Percentiles rank a stretch among this genome's conserved stretches.
Conservation (phyloP, 768 basidiomycete species). For the Tylopilus subfusipes region DNA sequence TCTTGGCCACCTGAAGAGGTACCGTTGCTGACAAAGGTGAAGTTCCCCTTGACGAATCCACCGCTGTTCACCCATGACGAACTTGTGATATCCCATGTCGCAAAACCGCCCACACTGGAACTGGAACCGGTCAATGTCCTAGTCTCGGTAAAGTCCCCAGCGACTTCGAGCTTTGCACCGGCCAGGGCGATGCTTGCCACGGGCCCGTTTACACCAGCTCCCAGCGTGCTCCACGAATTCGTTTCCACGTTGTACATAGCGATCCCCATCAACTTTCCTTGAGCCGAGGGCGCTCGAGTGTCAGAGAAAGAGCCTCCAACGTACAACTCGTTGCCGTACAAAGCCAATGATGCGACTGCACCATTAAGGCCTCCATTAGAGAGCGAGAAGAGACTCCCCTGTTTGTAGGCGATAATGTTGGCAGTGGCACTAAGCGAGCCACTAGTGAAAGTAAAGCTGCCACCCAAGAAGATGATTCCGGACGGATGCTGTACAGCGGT, state of each 20-base stretch:
- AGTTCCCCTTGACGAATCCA: conserved; percentile 67
- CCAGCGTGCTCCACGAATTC: conserved; percentile 65
- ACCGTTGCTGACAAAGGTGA: conserved; percentile 67
- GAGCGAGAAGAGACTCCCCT: conserved; percentile 51
- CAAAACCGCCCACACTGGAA: conserved; percentile 57
- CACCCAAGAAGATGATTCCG: conserved; percentile 68
- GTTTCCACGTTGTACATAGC: conserved; percentile 67
- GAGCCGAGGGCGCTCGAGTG: conserved; percentile 51
- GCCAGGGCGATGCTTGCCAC: conserved; percentile 60
- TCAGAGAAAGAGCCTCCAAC: conserved; percentile 88
- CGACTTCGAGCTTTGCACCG: conserved; percentile 54
- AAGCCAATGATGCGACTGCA: conserved; percentile 61
- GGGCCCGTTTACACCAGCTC: conserved; percentile 70
- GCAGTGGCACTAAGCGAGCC: conserved; percentile 52
- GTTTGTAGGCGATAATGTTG: conserved; percentile 73
- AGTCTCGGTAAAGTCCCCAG: conserved; percentile 70
- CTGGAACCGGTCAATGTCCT: conserved; percentile 35
- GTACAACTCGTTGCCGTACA: conserved; percentile 63
- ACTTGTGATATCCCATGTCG: conserved; percentile 63
- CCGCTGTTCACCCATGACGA: conserved; percentile 70
- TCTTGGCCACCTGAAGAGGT: conserved; percentile 44
- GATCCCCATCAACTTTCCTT: conserved; percentile 53
- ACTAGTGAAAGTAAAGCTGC: conserved; percentile 63
- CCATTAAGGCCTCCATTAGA: conserved; percentile 76
- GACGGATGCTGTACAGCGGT: conserved; percentile 65